Conservation (phyloP, 2,329 filamentous ascomycete species). For the Exophiala alcalophila region DNA sequence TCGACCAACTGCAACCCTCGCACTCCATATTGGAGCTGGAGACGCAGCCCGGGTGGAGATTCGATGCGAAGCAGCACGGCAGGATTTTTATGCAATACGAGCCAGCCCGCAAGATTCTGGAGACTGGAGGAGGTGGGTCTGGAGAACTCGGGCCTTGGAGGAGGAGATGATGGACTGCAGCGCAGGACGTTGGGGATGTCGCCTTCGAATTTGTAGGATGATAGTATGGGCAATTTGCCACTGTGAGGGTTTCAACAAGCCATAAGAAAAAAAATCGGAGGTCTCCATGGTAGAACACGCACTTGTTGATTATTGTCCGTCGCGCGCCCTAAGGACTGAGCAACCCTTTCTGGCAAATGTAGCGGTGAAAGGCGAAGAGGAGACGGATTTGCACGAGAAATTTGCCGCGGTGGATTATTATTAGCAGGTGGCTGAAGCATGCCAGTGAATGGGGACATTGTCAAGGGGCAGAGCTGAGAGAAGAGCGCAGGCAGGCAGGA, state of each 20-base stretch:
- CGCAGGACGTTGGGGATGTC: conserved; percentile 10
- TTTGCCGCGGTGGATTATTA: conserved; percentile 2
- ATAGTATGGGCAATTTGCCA: conserved; percentile 16
- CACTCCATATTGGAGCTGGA: conserved; percentile 3
- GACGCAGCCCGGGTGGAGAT: conserved; percentile 8
- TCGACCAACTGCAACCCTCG: neutral
- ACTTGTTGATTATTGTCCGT: too few species aligned
- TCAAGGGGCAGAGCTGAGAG: too few species aligned
- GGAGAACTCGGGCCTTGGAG: neutral
- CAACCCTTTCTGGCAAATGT: conserved; percentile 1
- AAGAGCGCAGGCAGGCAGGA: too few species aligned
- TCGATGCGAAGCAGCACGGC: neutral
- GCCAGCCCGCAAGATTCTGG: neutral
- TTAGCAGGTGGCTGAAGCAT: too few species aligned
- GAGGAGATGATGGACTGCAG: neutral
- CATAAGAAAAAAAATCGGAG: neutral
- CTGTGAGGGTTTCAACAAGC: conserved; percentile 3
- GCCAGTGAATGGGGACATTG: too few species aligned
- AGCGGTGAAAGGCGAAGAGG: neutral
- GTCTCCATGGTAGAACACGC: neutral
- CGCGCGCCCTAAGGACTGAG: too few species aligned
- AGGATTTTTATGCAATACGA: neutral
- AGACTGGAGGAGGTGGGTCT: conserved; percentile 7
- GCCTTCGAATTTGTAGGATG: conserved; percentile 1
- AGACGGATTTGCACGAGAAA: neutral